Percentiles rank a stretch among this genome's conserved stretches.
Evolutionary conservation across 768 basidiomycete species (phyloP).

Genomic region (Rhodotorula sphaerocarpa): DNA sequence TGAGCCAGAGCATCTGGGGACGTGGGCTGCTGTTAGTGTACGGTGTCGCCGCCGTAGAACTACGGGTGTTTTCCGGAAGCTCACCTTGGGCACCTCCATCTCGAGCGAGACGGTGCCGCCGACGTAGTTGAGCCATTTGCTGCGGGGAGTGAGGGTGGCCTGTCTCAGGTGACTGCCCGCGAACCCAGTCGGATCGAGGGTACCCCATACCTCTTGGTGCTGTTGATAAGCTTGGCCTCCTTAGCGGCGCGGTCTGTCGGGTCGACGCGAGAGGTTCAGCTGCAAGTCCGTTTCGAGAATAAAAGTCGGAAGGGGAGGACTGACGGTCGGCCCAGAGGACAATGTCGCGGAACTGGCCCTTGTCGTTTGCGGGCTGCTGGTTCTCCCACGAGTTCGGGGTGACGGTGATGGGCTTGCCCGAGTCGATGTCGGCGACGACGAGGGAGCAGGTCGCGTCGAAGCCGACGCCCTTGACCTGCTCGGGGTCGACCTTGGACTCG

Average conservation of each 20-base stretch:
- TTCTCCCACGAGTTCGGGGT: slow-evolving; percentile 52
- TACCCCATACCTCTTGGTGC: slow-evolving; percentile 44
- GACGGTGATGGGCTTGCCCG: slow-evolving; percentile 64
- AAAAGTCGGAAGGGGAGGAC: neutral
- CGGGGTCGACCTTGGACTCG: slow-evolving; percentile 53
- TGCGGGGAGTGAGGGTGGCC: slow-evolving; percentile 41
- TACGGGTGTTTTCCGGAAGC: neutral
- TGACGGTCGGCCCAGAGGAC: slow-evolving; percentile 79
- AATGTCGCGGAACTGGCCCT: slow-evolving; percentile 69
- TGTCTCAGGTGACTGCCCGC: too few species aligned
- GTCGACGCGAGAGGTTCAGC: slow-evolving; percentile 9
- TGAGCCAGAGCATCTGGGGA: slow-evolving; percentile 76
- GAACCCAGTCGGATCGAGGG: neutral
- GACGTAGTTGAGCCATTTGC: slow-evolving; percentile 82
- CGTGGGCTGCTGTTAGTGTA: neutral
- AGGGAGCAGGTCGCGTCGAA: slow-evolving; percentile 89
- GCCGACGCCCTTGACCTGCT: slow-evolving; percentile 59
- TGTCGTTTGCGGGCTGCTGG: slow-evolving; percentile 8
- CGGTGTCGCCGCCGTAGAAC: too few species aligned
- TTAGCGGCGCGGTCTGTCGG: slow-evolving; percentile 68
- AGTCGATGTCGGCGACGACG: slow-evolving; percentile 64
- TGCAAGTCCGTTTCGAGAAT: too few species aligned
- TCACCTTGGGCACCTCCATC: slow-evolving; percentile 86
- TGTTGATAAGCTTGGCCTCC: slow-evolving; percentile 84
- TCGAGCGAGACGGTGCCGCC: slow-evolving; percentile 95